Conservation (phyloP, 2,329 filamentous ascomycete genomes). For the Metarhizium sp. region DNA sequence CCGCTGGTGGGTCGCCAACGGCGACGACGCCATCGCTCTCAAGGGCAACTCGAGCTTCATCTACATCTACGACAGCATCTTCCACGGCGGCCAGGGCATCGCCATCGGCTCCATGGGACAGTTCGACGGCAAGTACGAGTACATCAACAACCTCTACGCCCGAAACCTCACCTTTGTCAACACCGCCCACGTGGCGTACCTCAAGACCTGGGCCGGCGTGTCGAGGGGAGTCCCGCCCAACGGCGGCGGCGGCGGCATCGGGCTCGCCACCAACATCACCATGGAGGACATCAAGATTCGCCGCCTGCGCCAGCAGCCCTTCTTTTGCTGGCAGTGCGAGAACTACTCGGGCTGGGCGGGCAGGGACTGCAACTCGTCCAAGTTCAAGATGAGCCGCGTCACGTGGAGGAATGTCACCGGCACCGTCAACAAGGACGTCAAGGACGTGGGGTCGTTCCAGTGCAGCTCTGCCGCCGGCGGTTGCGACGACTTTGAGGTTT, state of each 20-base stretch:
- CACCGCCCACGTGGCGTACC: conserved; percentile 38
- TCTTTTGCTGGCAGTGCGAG: conserved; percentile 27
- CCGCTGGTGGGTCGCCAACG: conserved; percentile 40
- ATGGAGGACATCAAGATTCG: conserved; percentile 21
- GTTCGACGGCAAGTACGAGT: conserved; percentile 37
- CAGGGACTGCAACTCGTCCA: conserved; percentile 23
- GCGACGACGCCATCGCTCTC: conserved; percentile 42
- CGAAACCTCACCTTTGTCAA: conserved; percentile 36
- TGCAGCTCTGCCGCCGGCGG: conserved; percentile 22
- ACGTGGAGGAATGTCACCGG: conserved; percentile 18
- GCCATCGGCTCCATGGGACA: conserved; percentile 50
- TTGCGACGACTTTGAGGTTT: conserved; percentile 19
- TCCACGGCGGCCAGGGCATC: conserved; percentile 41
- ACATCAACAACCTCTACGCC: conserved; percentile 38
- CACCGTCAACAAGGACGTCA: conserved; percentile 17
- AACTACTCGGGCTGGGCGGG: conserved; percentile 23
- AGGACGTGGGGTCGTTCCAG: conserved; percentile 18
- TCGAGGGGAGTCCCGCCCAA: conserved; percentile 44
- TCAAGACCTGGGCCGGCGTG: conserved; percentile 51
- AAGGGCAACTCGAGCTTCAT: conserved; percentile 50
- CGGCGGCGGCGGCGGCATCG: conserved; percentile 46
- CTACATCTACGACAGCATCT: conserved; percentile 35
- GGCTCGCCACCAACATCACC: conserved; percentile 24
- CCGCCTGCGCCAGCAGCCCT: conserved; percentile 18
- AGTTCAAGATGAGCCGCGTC: conserved; percentile 20